Conservation (phyloP, 1,139 yeast genomes). For the Pneumocystis carinii region DNA sequence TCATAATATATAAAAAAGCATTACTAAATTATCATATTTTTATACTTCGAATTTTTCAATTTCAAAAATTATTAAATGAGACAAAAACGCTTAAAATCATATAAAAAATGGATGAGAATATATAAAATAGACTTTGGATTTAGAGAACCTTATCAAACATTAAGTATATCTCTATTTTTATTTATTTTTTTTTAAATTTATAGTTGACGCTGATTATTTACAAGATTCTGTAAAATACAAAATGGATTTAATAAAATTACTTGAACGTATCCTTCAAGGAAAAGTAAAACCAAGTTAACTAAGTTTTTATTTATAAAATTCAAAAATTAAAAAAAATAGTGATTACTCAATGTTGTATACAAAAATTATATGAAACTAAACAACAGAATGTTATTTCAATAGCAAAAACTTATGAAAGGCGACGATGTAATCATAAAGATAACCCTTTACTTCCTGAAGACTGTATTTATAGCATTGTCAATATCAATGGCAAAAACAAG, state of each 20-base stretch:
- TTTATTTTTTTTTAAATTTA: background rate
- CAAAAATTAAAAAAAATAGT: conserved; percentile 23
- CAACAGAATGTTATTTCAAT: conserved; percentile 60
- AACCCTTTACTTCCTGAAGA: conserved; percentile 48
- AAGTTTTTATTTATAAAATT: background rate
- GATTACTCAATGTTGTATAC: conserved; percentile 94
- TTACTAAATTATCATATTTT: background rate
- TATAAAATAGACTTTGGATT: conserved; percentile 77
- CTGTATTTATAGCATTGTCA: conserved; percentile 59
- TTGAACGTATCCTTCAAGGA: conserved; percentile 48
- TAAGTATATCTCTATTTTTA: conserved; percentile 15
- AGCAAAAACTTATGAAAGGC: conserved; percentile 73
- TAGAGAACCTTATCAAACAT: conserved; percentile 82
- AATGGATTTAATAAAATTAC: conserved; percentile 62
- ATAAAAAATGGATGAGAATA: conserved; percentile 80
- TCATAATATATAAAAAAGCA: background rate
- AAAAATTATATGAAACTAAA: conserved; percentile 46
- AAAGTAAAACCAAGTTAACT: conserved; percentile 46
- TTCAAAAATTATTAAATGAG: conserved; percentile 40
- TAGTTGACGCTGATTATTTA: conserved; percentile 69
- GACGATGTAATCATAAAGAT: conserved; percentile 42
- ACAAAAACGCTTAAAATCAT: conserved; percentile 88
- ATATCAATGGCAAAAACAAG: conserved; percentile 61
- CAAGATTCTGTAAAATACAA: conserved; percentile 49
- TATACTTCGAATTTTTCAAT: background rate